Percentiles rank a stretch among this genome's conserved stretches.
phyloP scores from a whole-genome alignment of 2,329 filamentous ascomycete genomes.

The Neofusicoccum laricinum region DNA sequence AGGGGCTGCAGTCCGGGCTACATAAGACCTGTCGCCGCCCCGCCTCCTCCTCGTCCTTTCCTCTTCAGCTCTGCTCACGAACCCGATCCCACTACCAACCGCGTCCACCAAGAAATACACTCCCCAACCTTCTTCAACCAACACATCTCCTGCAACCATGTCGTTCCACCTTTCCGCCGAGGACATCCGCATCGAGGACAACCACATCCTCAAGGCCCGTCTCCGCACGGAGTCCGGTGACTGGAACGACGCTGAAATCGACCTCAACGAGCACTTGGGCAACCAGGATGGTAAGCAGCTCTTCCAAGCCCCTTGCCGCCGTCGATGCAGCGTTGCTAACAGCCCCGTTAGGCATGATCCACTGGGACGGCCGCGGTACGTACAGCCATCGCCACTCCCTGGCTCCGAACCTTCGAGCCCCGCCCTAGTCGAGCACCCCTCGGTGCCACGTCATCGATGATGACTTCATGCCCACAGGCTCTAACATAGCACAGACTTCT shows the following conservation, averaged over 20 bases:
- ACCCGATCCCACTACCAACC: neutral
- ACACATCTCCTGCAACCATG: conserved; percentile 30
- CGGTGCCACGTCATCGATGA: too few relatives aligned
- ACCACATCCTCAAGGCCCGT: conserved; percentile 47
- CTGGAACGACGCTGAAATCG: conserved; percentile 43
- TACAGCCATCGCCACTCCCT: neutral
- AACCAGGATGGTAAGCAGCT: conserved; percentile 48
- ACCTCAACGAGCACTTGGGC: conserved; percentile 52
- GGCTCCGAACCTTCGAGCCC: neutral
- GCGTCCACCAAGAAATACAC: conserved; percentile 11
- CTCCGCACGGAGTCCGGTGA: conserved; percentile 45
- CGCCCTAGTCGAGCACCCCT: too few relatives aligned
- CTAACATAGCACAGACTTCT: conserved; percentile 35
- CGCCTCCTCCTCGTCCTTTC: neutral
- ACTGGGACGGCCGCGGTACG: conserved; percentile 7
- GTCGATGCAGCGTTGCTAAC: conserved; percentile 17
- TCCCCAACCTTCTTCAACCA: neutral
- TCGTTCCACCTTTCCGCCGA: conserved; percentile 52
- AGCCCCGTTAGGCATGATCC: conserved; percentile 19
- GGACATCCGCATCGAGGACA: conserved; percentile 50
- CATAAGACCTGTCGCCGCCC: neutral
- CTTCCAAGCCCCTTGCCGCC: conserved; percentile 33
- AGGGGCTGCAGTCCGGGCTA: neutral
- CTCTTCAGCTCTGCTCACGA: neutral
- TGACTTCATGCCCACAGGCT: conserved; percentile 4